Evolutionary conservation across 1,139 yeast genomes (phyloP), one percentile per base, ranked within the genome.

Genomic region (Geotrichum aggregatum): DNA sequence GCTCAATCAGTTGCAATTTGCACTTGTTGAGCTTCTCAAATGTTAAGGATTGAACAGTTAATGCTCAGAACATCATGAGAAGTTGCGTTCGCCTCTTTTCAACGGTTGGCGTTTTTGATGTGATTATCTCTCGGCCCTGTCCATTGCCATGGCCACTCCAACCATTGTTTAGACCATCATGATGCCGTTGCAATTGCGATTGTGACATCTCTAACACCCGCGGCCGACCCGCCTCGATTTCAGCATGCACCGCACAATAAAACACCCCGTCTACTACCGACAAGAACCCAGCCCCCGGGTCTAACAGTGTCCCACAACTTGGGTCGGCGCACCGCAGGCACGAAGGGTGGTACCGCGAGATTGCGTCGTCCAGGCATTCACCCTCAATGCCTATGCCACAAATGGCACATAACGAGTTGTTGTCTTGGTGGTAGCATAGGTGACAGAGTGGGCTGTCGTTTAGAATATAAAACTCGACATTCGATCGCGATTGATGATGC

Each of bases 381-480:
- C 98, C 98, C 67, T 92, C 97, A 52, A 92, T 87, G 18, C 95
- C 96, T 3, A 63, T 63, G 7, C 76, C 73, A 68, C 98, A 92
- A 14, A 74, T 70, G 50, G 75, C 75, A 70, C 98, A 92, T 16
- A 86, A 68, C 0, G 95, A 84, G 52, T 82, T 79, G 68, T 91
- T 91, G 53, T 79, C 74, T 54, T 73, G 71, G 66, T 92, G 98
- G 71, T 87, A 92, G 71, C 94, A 96, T 41, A 58, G 58, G 36
- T 65, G 79, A 72, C 98, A 92, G 67, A 82, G 87, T n/a, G 98
- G 96, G 56, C 73, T 66, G 67, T 92, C 95, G 45, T 81, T 74
- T 43, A 80, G 75, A 2, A 87, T 95, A 68, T 89, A 91, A 64
- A 95, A 88, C 52, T 84, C 86, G 14, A 79, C 79, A n/a, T n/a